These are phyloP conservation scores for Moesziomyces parantarcticus DNA, from an alignment of 1,284 basidiomycete species.

Conservation along the genomic window DNA sequence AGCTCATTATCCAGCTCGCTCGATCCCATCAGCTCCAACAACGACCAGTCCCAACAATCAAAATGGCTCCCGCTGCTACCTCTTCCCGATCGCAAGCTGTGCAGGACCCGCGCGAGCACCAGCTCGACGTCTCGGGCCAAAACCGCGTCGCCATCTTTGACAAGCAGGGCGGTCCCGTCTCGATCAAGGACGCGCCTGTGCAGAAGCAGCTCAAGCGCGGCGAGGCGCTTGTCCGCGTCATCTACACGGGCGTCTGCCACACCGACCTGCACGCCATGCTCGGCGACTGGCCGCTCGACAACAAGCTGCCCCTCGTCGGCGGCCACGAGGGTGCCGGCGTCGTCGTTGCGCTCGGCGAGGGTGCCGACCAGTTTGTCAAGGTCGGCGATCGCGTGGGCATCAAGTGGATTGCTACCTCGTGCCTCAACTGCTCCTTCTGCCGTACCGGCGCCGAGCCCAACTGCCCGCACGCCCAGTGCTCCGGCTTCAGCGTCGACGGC, in stretches of 20 bases:
- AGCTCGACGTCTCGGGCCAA: constrained; percentile 43
- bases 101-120: constrained; percentile 51
- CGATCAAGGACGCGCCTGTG: constrained; percentile 69
- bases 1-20: background rate
- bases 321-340: constrained; percentile 79
- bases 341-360: constrained; percentile 80
- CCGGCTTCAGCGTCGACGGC: constrained; percentile 78
- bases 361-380: constrained; percentile 73
- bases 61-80: constrained; percentile 47
- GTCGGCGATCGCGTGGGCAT: constrained; percentile 86
- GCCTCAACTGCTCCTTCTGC: constrained; percentile 79
- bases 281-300: constrained; percentile 67
- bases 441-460: constrained; percentile 77
- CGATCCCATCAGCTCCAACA: background rate
- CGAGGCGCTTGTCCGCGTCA: constrained; percentile 82
- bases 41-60: constrained; percentile 1
- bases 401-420: constrained; percentile 75
- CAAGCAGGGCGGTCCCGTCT: constrained; percentile 56
- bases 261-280: constrained; percentile 57
- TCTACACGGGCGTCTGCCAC: constrained; percentile 57
- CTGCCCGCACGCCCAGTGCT: constrained; percentile 35
- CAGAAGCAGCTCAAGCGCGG: constrained; percentile 78
- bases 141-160: constrained; percentile 55
- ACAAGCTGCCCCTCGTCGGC: constrained; percentile 80
- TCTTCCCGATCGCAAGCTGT: constrained; percentile 15